These are phyloP conservation scores for Pseudogymnoascus sp. DNA, from an alignment of 2,329 filamentous ascomycete species.

Conservation along the genomic window DNA sequence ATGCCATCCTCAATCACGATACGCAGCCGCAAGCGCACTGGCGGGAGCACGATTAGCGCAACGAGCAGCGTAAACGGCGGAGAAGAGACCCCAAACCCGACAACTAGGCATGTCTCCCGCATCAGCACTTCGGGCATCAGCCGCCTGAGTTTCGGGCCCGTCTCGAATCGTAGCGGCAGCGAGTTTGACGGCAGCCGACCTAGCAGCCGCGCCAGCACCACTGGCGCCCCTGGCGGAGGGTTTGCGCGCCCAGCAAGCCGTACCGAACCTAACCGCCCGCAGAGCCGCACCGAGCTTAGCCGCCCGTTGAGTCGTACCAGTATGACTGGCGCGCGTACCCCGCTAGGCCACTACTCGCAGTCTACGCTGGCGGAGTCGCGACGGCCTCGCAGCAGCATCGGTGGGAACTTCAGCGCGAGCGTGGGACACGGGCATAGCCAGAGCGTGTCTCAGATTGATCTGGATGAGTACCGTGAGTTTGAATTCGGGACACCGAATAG, in stretches of 20 bases:
- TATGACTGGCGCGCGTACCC: slow-evolving; percentile 27
- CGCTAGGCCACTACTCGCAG: slow-evolving; percentile 29
- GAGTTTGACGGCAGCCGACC: slow-evolving; percentile 15
- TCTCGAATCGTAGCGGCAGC: slow-evolving; percentile 43
- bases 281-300: slow-evolving; percentile 24
- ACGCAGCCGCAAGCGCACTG: slow-evolving; percentile 62
- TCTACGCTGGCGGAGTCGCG: slow-evolving; percentile 25
- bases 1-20: slow-evolving; percentile 54
- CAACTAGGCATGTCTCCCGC: slow-evolving; percentile 46
- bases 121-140: slow-evolving; percentile 57
- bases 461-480: slow-evolving; percentile 23
- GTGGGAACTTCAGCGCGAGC: slow-evolving; percentile 23
- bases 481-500: slow-evolving; percentile 38
- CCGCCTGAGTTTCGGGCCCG: slow-evolving; percentile 55
- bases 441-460: slow-evolving; percentile 27
- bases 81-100: slow-evolving; percentile 30
- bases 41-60: slow-evolving; percentile 37
- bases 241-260: slow-evolving; percentile 18
- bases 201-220: slow-evolving; percentile 25
- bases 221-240: slow-evolving; percentile 8
- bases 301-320: slow-evolving; percentile 27
- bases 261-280: slow-evolving; percentile 13
- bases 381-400: slow-evolving; percentile 27
- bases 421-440: slow-evolving; percentile 29
- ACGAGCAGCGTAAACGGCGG: slow-evolving; percentile 20